phyloP scores from a whole-genome alignment of 257 asterid genomes.

The Solanum verrucosum region DNA sequence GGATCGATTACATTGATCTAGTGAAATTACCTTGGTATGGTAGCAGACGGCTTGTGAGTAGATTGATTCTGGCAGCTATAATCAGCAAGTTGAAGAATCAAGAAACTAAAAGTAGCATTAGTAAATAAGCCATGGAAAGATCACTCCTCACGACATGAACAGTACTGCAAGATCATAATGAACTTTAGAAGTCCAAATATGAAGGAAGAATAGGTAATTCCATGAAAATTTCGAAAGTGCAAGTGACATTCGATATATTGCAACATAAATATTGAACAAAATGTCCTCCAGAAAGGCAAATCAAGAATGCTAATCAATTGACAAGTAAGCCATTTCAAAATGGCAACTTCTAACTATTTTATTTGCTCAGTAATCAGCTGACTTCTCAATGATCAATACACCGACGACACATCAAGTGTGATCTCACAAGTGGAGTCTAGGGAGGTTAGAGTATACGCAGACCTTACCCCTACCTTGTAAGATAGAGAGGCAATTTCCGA shows the following conservation, averaged over 20 bases:
- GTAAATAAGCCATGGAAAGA: not conserved
- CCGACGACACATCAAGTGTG: not conserved
- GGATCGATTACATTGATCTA: not conserved
- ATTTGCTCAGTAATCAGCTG: not conserved
- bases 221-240: too few species aligned
- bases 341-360: not conserved
- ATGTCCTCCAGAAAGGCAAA: not conserved
- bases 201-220: not conserved
- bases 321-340: not conserved
- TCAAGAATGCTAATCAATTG: not conserved
- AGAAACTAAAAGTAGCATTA: not conserved
- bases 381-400: not conserved
- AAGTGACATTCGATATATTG: not conserved
- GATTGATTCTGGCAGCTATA: not conserved
- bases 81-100: not conserved
- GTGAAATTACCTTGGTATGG: not conserved
- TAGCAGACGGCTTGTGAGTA: not conserved
- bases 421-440: not conserved
- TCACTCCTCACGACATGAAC: not conserved
- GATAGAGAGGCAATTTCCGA: not conserved
- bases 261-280: not conserved
- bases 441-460: not conserved
- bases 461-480: not conserved
- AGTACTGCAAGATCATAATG: not conserved
- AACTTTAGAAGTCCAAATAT: not conserved